Base-by-base conservation (phyloP, 2,329 filamentous ascomycete species). In the Aspergillus pseudoterreus region DNA sequence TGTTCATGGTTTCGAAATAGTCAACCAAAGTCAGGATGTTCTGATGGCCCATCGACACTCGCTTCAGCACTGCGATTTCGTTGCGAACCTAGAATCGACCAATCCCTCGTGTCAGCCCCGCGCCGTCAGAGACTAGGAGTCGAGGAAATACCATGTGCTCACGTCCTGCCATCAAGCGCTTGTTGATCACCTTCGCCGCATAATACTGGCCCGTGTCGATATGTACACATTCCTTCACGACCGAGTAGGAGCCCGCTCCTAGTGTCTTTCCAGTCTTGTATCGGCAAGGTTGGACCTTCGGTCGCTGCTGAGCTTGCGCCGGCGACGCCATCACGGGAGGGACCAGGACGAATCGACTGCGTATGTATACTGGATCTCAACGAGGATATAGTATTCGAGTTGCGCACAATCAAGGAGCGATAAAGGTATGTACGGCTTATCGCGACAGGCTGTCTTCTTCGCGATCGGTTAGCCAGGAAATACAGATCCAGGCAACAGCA, bases 1-100 rank as follows among this genome's bases (percentile, higher is more conserved):
- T 99, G 77, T 99, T 97, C 89, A 96, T 95, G 6, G 94, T 99
- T 77, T 99, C 94, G 68, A 99, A 99, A 75, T 97, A 99, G 77
- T 99, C 94, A 64, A 97, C 94, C 53, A 99, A 81, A 1, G 94
- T 99, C 55, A 99, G 78, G 69, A 99, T 97, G 69, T 99, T 99
- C 72, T 94, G 90, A 75, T 99, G 92, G 50, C 94, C 94, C 89
- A 99, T 96, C 1, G 92, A 97, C n/a, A 99, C 92, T 66, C 87
- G 87, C 74, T 97, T 97, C 60, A 99, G 81, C 22, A 99, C 91
- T 6, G 94, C 92, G 64, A 99, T 99, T 75, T 99, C 94, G 71
- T 99, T 99, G 57, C 94, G 88, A 53, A 95, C 90, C 90, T 95
- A 53, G 50, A 24, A 52, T 43, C 43, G 39, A 53, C 50, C 22